A percentile compares a stretch with the other conserved stretches of the same genome.
phyloP scores from a whole-genome alignment of 768 basidiomycete genomes.

The Mycena indigotica region DNA sequence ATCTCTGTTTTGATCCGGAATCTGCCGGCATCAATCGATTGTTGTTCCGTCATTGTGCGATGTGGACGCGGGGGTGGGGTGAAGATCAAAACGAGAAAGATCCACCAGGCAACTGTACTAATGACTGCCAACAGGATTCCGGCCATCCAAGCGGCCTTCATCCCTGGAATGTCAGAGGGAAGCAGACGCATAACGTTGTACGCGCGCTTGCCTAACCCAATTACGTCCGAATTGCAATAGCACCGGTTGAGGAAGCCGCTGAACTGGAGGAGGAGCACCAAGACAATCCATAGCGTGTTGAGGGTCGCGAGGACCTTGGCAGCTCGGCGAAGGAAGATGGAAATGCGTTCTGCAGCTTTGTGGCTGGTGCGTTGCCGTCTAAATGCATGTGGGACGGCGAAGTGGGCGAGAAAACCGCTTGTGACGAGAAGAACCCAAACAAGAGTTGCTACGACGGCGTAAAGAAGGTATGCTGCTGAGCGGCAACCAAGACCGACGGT shows the following conservation, averaged over 20 bases:
- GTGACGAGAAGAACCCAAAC: slow-evolving; percentile 33
- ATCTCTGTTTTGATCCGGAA: too few species aligned
- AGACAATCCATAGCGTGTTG: slow-evolving; percentile 30
- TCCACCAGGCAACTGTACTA: slow-evolving; percentile 2
- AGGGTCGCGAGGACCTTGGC: slow-evolving; percentile 30
- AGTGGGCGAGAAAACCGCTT: slow-evolving; percentile 28
- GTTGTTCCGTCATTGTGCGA: too few species aligned
- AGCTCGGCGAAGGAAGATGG: slow-evolving; percentile 27
- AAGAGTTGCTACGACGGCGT: slow-evolving; percentile 29
- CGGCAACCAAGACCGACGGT: slow-evolving; percentile 38
- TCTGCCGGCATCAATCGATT: too few species aligned
- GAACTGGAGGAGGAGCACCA: slow-evolving; percentile 33
- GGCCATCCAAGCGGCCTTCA: slow-evolving; percentile 13
- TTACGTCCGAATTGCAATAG: slow-evolving; percentile 33
- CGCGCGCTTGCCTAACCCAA: slow-evolving; percentile 15
- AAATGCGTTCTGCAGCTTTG: background rate
- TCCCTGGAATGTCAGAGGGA: slow-evolving; percentile 6
- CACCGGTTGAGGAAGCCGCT: slow-evolving; percentile 29
- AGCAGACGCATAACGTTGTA: slow-evolving; percentile 13
- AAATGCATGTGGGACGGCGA: slow-evolving; percentile 4
- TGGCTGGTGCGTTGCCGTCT: background rate
- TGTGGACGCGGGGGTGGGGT: background rate
- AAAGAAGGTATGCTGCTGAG: slow-evolving; percentile 33
- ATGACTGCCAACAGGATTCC: slow-evolving; percentile 12
- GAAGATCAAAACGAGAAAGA: slow-evolving; percentile 6